These are phyloP conservation scores for Lipomyces kockii DNA, from an alignment of 805 yeast genomes.

Conservation along the genomic window DNA sequence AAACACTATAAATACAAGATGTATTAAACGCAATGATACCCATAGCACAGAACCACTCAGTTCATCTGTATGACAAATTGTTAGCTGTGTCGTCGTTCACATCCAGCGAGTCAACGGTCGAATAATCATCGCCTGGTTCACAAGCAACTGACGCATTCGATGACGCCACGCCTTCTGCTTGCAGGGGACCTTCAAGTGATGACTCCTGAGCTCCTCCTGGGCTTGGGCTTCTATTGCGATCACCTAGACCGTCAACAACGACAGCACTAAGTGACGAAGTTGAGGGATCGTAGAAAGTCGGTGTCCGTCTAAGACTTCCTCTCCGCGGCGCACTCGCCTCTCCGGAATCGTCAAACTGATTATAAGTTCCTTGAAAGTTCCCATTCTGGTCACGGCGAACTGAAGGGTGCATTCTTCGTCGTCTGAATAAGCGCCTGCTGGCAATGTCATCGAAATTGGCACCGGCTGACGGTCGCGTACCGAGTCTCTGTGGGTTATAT, in stretches of 20 bases:
- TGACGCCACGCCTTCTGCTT: background rate
- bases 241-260: conserved; percentile 11
- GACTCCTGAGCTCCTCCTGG: conserved; percentile 1
- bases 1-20: background rate
- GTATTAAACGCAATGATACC: background rate
- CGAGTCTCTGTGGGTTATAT: background rate
- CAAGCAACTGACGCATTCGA: conserved; percentile 12
- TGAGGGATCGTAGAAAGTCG: background rate
- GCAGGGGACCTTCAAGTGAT: background rate
- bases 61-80: background rate
- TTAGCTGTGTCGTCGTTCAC: background rate
- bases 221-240: conserved; percentile 13
- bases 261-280: background rate
- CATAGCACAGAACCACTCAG: background rate
- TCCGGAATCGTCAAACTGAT: background rate
- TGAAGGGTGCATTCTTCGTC: conserved; percentile 10
- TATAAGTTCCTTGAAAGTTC: background rate
- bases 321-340: background rate
- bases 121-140: conserved; percentile 10
- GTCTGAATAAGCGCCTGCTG: conserved; percentile 3
- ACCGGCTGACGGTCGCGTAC: conserved; percentile 3
- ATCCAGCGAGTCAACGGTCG: background rate
- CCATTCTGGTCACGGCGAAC: conserved; percentile 4
- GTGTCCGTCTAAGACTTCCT: background rate
- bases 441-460: conserved; percentile 5